Evolutionary conservation across 2,329 filamentous ascomycete species (phyloP).

Genomic region (Dryadomyces quercus-mongolicae): DNA sequence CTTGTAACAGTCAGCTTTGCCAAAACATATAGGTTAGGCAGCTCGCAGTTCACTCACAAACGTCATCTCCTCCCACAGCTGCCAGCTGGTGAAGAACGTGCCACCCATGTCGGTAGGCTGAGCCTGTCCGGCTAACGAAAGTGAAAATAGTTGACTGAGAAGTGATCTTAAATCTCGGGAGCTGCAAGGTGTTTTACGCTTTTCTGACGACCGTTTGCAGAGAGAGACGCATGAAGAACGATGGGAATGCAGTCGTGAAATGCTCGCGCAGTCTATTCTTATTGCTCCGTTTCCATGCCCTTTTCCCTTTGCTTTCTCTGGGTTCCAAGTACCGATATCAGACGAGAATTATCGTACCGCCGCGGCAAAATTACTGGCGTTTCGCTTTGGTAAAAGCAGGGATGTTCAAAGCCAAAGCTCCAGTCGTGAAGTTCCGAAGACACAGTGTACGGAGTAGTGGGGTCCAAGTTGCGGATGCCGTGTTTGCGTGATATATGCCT

Average conservation of each 20-base stretch:
- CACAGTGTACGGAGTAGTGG: background rate
- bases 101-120: slow-evolving; percentile 21
- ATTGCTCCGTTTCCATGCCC: too few species aligned
- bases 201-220: too few species aligned
- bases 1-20: slow-evolving; percentile 27
- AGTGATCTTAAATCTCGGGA: too few species aligned
- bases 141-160: too few species aligned
- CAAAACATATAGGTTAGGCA: background rate
- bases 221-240: too few species aligned
- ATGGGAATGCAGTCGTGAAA: too few species aligned
- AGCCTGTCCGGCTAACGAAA: background rate
- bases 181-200: too few species aligned
- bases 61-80: slow-evolving; percentile 79
- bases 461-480: background rate
- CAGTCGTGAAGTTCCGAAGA: background rate
- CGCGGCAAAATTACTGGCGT: background rate
- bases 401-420: background rate
- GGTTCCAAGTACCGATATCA: background rate
- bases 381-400: background rate
- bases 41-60: slow-evolving; percentile 49
- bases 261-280: too few species aligned
- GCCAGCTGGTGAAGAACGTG: slow-evolving; percentile 57
- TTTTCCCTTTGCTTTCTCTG: background rate
- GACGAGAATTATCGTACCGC: background rate
- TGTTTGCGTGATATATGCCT: background rate